phyloP scores from a whole-genome alignment of 805 yeast species.

The Saturnispora diversa region DNA sequence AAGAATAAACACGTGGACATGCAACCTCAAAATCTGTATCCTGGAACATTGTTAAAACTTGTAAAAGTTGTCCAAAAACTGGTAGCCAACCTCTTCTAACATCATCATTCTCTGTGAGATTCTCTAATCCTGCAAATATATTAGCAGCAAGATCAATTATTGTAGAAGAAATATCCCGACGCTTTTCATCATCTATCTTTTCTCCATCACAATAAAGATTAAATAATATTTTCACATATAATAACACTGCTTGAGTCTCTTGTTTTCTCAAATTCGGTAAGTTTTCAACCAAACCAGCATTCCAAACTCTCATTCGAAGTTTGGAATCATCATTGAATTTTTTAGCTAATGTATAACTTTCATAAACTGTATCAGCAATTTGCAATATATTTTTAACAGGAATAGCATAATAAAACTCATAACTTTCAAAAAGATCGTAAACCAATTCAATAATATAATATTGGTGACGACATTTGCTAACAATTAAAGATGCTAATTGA shows the following conservation, averaged over 20 bases:
- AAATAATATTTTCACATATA: constrained; percentile 72
- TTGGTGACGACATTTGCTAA: constrained; percentile 87
- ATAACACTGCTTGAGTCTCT: constrained; percentile 85
- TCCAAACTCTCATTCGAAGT: constrained; percentile 79
- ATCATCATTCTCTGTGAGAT: constrained; percentile 70
- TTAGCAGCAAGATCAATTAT: constrained; percentile 62
- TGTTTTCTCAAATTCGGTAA: constrained; percentile 88
- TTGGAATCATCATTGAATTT: constrained; percentile 85
- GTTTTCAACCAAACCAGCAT: constrained; percentile 85
- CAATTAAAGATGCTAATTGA: constrained; percentile 55
- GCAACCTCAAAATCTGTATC: constrained; percentile 57
- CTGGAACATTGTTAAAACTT: constrained; percentile 72
- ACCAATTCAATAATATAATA: constrained; percentile 79
- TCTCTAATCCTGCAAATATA: constrained; percentile 61
- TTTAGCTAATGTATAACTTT: constrained; percentile 75
- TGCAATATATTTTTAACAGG: constrained; percentile 59
- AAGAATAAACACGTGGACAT: constrained; percentile 53
- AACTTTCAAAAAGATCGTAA: constrained; percentile 68
- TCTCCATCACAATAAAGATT: constrained; percentile 63
- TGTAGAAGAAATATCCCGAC: constrained; percentile 43
- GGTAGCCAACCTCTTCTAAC: constrained; percentile 86
- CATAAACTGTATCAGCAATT: constrained; percentile 51
- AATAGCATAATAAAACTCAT: constrained; percentile 56
- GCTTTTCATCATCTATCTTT: constrained; percentile 40
- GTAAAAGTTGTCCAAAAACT: constrained; percentile 79